A percentile compares a stretch with the other conserved stretches of the same genome.
These are phyloP conservation scores for Lipomyces sp. DNA, from an alignment of 805 yeast species.

Conservation along the genomic window DNA sequence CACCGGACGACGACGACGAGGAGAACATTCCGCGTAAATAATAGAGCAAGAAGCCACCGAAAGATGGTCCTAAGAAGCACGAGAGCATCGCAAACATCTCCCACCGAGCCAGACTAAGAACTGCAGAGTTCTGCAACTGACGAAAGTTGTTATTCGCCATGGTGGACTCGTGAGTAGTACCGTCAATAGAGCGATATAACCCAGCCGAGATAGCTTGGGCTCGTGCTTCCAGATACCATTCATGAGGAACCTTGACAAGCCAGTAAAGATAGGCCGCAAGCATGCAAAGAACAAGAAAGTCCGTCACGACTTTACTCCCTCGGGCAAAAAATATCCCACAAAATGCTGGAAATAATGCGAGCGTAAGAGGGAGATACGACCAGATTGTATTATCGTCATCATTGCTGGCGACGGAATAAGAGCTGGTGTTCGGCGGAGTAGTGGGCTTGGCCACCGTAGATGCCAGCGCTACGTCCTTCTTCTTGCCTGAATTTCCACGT, in stretches of 20 bases:
- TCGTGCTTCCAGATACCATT: neutral
- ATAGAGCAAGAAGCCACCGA: constrained; percentile 15
- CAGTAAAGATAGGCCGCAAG: neutral
- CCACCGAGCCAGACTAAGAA: neutral
- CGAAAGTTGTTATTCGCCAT: no score
- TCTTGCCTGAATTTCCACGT: no score
- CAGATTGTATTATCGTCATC: no score
- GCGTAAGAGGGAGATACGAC: no score
- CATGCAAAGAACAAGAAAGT: neutral
- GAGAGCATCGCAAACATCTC: constrained; percentile 7
- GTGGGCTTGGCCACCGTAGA: no score
- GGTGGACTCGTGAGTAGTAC: no score
- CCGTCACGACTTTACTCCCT: neutral
- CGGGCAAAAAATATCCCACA: neutral
- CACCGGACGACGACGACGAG: constrained; percentile 4
- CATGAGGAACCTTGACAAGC: neutral
- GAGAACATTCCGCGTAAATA: constrained; percentile 7
- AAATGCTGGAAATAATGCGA: no score
- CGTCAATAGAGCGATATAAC: no score
- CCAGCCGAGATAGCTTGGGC: neutral
- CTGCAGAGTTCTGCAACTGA: no score
- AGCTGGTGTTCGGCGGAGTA: no score
- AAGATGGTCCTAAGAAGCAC: constrained; percentile 14
- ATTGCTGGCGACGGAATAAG: no score
- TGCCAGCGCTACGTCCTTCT: no score